A percentile compares a stretch with the other conserved stretches of the same genome.
These are phyloP conservation scores for Auxenochlorella pyrenoidosa DNA, from an alignment of 139 green algal genomes.

Conservation along the genomic window DNA sequence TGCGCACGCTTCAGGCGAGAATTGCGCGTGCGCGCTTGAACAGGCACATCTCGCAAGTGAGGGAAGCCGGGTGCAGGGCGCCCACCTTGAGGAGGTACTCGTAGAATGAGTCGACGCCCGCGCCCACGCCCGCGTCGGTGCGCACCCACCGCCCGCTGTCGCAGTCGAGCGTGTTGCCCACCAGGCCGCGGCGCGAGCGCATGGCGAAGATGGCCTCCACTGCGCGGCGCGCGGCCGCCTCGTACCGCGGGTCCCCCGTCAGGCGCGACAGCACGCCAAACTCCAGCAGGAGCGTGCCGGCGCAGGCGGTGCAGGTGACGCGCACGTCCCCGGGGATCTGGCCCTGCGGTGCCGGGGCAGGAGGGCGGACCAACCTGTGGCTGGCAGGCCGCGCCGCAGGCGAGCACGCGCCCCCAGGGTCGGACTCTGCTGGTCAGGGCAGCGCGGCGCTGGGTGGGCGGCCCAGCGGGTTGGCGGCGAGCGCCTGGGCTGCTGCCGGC, in stretches of 20 bases:
- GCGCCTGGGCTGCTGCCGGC: neutral
- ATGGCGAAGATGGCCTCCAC: slow-evolving; percentile 48
- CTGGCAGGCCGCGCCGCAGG: too few relatives aligned
- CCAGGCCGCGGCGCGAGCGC: slow-evolving; percentile 60
- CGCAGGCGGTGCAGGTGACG: slow-evolving; percentile 87
- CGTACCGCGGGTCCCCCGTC: slow-evolving; percentile 59
- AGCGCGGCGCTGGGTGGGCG: too few relatives aligned
- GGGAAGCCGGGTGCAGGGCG: neutral
- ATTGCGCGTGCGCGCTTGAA: too few relatives aligned
- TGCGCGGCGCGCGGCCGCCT: slow-evolving; percentile 39
- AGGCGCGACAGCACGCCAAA: slow-evolving; percentile 80
- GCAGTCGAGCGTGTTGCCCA: slow-evolving; percentile 81
- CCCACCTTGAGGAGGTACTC: slow-evolving; percentile 93
- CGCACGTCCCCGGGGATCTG: slow-evolving; percentile 61
- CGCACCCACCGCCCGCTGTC: slow-evolving; percentile 74
- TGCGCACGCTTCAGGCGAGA: too few relatives aligned
- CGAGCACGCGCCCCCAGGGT: neutral
- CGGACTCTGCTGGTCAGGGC: too few relatives aligned
- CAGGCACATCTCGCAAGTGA: too few relatives aligned
- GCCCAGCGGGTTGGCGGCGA: too few relatives aligned
- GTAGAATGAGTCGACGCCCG: slow-evolving; percentile 88
- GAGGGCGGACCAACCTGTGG: too few relatives aligned
- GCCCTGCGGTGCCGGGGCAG: slow-evolving; percentile 30
- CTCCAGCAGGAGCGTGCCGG: slow-evolving; percentile 89
- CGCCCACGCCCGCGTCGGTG: slow-evolving; percentile 75